phyloP scores from a whole-genome alignment of 768 basidiomycete genomes.

The Panaeolus cyanescens region DNA sequence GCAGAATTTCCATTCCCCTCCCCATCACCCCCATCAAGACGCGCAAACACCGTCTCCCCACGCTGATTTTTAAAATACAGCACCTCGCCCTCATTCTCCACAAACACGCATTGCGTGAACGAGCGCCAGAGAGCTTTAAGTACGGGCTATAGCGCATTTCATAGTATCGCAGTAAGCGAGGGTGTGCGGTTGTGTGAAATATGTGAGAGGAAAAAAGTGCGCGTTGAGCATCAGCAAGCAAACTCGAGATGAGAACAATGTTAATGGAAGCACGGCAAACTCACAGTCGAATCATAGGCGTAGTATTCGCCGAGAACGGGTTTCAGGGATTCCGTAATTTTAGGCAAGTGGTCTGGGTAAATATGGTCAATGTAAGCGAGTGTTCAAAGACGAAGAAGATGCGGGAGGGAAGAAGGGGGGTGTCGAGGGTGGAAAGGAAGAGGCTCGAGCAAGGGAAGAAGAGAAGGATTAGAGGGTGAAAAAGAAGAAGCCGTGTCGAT shows the following conservation, averaged over 20 bases:
- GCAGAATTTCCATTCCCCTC: neutral
- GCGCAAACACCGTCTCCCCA: conserved; percentile 37
- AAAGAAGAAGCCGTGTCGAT: too few relatives aligned
- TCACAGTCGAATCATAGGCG: conserved; percentile 58
- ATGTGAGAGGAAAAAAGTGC: too few relatives aligned
- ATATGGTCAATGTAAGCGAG: neutral
- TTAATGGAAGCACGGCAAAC: conserved; percentile 10
- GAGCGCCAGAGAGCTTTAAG: conserved; percentile 56
- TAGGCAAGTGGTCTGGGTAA: conserved; percentile 48
- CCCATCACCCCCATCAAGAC: neutral
- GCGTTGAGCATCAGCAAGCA: too few relatives aligned
- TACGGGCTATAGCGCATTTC: conserved; percentile 39
- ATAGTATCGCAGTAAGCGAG: too few relatives aligned
- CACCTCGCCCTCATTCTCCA: conserved; percentile 56
- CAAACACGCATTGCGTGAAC: conserved; percentile 59
- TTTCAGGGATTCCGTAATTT: conserved; percentile 47
- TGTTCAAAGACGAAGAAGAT: conserved; percentile 62
- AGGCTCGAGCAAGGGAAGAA: too few relatives aligned
- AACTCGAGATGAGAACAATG: neutral
- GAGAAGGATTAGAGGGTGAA: too few relatives aligned
- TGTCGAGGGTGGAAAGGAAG: conserved; percentile 61
- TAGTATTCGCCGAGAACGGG: conserved; percentile 55
- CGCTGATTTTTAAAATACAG: conserved; percentile 56
- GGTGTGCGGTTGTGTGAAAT: too few relatives aligned
- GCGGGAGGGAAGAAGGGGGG: conserved; percentile 67